Base-by-base conservation (phyloP, 768 basidiomycete species). In the Lyophyllum decastes region DNA sequence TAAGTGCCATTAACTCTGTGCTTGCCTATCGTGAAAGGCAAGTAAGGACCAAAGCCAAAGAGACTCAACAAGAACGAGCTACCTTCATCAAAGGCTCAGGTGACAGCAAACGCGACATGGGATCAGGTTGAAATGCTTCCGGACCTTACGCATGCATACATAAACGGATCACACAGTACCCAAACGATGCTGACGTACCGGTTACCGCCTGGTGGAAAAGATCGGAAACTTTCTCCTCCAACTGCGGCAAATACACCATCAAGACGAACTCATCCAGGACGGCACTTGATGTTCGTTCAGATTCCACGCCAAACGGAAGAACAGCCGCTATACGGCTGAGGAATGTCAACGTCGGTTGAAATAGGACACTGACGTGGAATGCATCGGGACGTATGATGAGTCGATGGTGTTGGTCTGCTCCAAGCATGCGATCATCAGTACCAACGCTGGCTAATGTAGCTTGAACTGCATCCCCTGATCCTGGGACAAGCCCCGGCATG, bases 291-390 rank as follows among this genome's bases (percentile, higher is more conserved):
- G 86, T 81, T 50, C 82, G 78, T 21, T 83, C 81, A 27, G 82
- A 80, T 60, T 92, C 90, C 27, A 83, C 64, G 3, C 88, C 92
- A 47, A 84, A 81, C 1, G 95, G 94, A 26, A 97, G 75, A 25
- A 89, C 76, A 24, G 85, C 83, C 41, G 85, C 77, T 22, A 94
- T 81, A 6, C 88, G 82, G 53, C 88, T 82, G 55, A 98, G 78
- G 71, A 95, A 98, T 0, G 88, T 78, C 21, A 97, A 76, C 12
- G 95, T 96, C 0, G 97, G 96, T 61, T 93, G 92, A 71, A 98
- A 98, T n/a, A 99, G 79, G 16, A 94, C 85, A 49, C 87, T 90
- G 54, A 98, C 93, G 73, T 96, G 94, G 76, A 98, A 98, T 2
- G 94, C 93, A 67, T 98, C 91, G 1, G 97, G 90, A 47, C 85